Percentiles rank a stretch among this genome's conserved stretches.
phyloP scores from a whole-genome alignment of 75 land plant species.

The Sequoiadendron giganteum region DNA sequence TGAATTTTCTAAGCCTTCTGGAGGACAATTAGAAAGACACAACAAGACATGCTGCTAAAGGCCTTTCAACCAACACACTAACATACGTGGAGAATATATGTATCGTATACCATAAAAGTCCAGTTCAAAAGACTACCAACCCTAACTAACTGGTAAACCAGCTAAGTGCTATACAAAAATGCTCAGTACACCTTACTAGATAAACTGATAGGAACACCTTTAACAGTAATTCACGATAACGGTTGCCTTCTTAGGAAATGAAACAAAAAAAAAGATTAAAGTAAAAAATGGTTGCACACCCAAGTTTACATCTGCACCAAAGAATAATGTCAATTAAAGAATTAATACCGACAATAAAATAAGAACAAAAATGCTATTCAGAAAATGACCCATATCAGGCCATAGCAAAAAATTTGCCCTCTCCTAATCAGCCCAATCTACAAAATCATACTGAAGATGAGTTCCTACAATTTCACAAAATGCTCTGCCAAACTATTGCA shows the following conservation, averaged over 20 bases:
- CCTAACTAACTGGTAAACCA: background rate
- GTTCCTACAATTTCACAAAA: background rate
- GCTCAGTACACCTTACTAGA: background rate
- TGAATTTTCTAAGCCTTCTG: background rate
- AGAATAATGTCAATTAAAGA: slow-evolving; percentile 16
- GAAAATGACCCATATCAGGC: slow-evolving; percentile 1
- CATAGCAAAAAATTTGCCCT: slow-evolving; percentile 3
- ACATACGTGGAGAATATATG: background rate
- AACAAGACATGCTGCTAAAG: background rate
- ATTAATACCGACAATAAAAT: background rate
- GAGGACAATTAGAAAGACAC: background rate
- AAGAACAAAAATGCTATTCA: slow-evolving; percentile 3
- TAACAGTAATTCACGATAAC: background rate
- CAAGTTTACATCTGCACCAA: slow-evolving; percentile 6
- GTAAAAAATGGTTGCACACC: background rate
- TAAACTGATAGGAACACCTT: background rate
- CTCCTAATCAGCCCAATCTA: slow-evolving; percentile 12
- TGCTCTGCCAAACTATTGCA: slow-evolving; percentile 9
- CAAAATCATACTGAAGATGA: slow-evolving; percentile 13
- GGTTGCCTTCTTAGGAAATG: background rate
- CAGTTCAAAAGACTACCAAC: background rate
- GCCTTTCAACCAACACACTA: background rate
- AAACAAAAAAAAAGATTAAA: background rate
- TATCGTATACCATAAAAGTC: background rate
- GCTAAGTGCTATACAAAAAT: background rate